Base-by-base conservation (phyloP, 139 green algal genomes). In the Tetraselmis striata region DNA sequence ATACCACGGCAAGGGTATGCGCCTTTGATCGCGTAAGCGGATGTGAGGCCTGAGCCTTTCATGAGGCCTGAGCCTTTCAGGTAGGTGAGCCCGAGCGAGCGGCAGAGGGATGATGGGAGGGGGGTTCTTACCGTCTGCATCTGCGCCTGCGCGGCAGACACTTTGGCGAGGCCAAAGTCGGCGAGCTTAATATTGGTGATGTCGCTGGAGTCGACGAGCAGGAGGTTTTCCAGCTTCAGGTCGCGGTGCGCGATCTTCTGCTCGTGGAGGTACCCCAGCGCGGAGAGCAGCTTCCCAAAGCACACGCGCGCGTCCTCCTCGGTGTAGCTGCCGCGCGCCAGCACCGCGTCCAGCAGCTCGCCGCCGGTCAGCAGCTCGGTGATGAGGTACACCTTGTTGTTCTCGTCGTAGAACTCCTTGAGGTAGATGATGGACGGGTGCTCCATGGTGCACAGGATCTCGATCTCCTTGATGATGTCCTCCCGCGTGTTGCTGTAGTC, bases 121-220 rank as follows among this genome's bases (percentile, higher is more conserved):
- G n/a, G n/a, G n/a, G n/a, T n/a, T n/a, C 74, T 30, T 28, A 28
- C 29, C 32, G 84, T 85, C 31, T 81, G 28, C 27, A 85, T 29
- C 30, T 67, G 45, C 45, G 45, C 45, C 18, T 67, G 45, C 45
- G 45, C 45, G 45, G 76, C 82, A 2, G 85, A 84, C 30, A 91
- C 90, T 84, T 96, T 96, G 0, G 94, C 93, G 59, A 98, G 86
- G 0, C 95, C 95, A 91, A 98, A 98, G 80, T 98, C 95, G 32
- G 85, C 88, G 59, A 92, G 89, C 84, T 94, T 93, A 75, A 94
- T 85, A 31, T 82, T 82, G 30, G 83, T 88, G 76, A 96, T 94
- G 83, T 96, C 93, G 18, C 32, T 75, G 29, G 31, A 78, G 59
- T 79, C 11, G 28, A 59, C 77, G 31, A 90, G 74, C 78, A 90